These are phyloP conservation scores for Heterobasidion parviporum DNA, from an alignment of 1,284 basidiomycete species.

Conservation along the genomic window DNA sequence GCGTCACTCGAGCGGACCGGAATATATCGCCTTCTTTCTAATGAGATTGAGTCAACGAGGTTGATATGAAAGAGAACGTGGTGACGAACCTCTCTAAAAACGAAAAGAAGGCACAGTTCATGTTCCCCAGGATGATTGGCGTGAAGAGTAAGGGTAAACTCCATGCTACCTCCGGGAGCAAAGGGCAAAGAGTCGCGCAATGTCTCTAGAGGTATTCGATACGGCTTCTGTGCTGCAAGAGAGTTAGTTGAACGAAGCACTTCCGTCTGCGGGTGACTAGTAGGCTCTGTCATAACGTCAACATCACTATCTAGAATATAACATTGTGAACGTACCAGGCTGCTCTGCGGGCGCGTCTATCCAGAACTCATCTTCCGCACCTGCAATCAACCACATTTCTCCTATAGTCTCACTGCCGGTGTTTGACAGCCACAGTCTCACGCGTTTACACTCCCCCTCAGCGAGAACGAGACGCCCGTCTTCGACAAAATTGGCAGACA, in stretches of 20 bases:
- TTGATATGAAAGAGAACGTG: not conserved
- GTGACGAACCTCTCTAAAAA: slow-evolving; percentile 58
- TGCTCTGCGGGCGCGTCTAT: slow-evolving; percentile 20
- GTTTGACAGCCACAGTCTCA: slow-evolving; percentile 55
- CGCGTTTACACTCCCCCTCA: slow-evolving; percentile 53
- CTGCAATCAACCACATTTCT: slow-evolving; percentile 63
- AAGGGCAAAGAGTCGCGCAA: slow-evolving; percentile 28
- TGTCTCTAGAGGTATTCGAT: slow-evolving; percentile 31
- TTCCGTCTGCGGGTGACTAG: slow-evolving; percentile 20
- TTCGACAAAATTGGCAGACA: slow-evolving; percentile 48
- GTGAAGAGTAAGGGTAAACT: slow-evolving; percentile 46
- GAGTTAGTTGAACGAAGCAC: slow-evolving; percentile 46
- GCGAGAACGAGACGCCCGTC: slow-evolving; percentile 40
- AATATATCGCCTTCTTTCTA: slow-evolving; percentile 43
- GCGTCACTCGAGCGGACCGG: slow-evolving; percentile 46
- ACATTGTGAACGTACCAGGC: slow-evolving; percentile 7
- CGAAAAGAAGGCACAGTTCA: slow-evolving; percentile 52
- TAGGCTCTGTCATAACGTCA: not conserved
- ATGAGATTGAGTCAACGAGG: slow-evolving; percentile 1
- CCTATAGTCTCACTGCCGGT: slow-evolving; percentile 43
- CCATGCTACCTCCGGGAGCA: slow-evolving; percentile 36
- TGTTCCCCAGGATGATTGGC: slow-evolving; percentile 37
- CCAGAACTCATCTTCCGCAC: slow-evolving; percentile 56
- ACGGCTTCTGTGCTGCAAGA: slow-evolving; percentile 38
- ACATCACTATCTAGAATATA: not conserved